A percentile compares a stretch with the other conserved stretches of the same genome.
phyloP scores from a whole-genome alignment of 2,329 filamentous ascomycete genomes.

The Trichoderma afroharzianum region DNA sequence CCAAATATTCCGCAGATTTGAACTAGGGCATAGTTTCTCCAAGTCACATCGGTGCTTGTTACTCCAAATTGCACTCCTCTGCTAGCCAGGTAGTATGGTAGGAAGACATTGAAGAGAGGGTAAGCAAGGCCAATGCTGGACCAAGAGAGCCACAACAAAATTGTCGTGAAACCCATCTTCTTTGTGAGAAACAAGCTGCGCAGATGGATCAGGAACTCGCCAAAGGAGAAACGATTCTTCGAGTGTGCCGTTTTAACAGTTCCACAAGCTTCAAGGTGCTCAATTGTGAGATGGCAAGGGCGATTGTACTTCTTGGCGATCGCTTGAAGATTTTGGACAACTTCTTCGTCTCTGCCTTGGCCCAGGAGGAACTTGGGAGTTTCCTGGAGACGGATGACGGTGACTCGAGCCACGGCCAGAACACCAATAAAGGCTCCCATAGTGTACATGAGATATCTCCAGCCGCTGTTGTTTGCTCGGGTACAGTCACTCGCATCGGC shows the following conservation, averaged over 20 bases:
- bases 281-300: conserved; percentile 38
- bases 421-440: conserved; percentile 44
- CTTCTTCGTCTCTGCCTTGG: conserved; percentile 48
- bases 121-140: conserved; percentile 63
- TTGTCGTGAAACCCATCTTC: conserved; percentile 54
- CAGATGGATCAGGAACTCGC: conserved; percentile 45
- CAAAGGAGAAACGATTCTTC: conserved; percentile 22
- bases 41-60: conserved; percentile 49
- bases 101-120: conserved; percentile 66
- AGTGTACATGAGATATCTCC: conserved; percentile 48
- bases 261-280: conserved; percentile 39
- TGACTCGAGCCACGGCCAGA: conserved; percentile 52
- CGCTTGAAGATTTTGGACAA: conserved; percentile 41
- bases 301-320: conserved; percentile 40
- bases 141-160: conserved; percentile 64
- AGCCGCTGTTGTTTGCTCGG: conserved; percentile 45
- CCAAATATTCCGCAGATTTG: conserved; percentile 62
- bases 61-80: conserved; percentile 44
- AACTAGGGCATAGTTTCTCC: conserved; percentile 65
- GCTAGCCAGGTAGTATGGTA: conserved; percentile 39
- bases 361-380: conserved; percentile 58
- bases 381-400: conserved; percentile 53
- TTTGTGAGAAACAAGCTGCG: conserved; percentile 58
- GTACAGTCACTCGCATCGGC: conserved; percentile 37
- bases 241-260: conserved; percentile 28